Evolutionary conservation across 2,329 filamentous ascomycete species (phyloP), one percentile per base, ranked within the genome.

Genomic region (Botryotinia globosa): DNA sequence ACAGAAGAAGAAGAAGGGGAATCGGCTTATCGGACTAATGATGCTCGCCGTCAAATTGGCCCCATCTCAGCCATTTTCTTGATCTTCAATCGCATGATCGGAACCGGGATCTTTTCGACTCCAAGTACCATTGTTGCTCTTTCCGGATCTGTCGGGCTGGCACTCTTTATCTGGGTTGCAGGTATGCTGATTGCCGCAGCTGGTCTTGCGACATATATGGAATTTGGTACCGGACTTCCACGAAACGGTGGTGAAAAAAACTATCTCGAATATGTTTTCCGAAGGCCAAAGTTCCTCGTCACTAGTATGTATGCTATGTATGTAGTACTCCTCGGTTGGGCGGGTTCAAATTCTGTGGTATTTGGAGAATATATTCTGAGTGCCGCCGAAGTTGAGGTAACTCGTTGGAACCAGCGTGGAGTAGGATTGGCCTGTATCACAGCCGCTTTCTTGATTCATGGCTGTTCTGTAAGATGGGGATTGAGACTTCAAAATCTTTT

Each of bases 291-390:
- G 76, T 90, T 90, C 78, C 84, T 91, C 14, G 85, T 84, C 63
- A 91, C 89, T 12, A 86, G 85, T 22, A 82, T 91, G 72, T 91
- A 90, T 80, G 83, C 85, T 6, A 85, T 86, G 44, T 91, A 91
- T 74, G 87, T 90, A 20, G 78, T 92, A 39, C 84, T 92, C 1
- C 85, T 91, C 29, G 88, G 87, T 20, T 91, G 89, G 88, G 88
- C 89, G 0, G 87, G 87, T 10, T 87, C 87, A 22, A 92, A 92
- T 80, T 90, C 87, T 0, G 88, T 92, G 75, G 86, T 92, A 56
- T 92, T 92, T 75, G 90, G 90, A 74, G 89, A 91, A 79, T 92
- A 92, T 80, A 88, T 92, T 72, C 85, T 92, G 2, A 85, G 90
- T 78, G 90, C 90, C 14, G 87, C 90, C 18, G 82, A 88, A 20